Percentiles rank a stretch among this genome's conserved stretches.
These are phyloP conservation scores for Colletotrichum orchidophilum DNA, from an alignment of 2,329 filamentous ascomycete genomes.

Conservation along the genomic window DNA sequence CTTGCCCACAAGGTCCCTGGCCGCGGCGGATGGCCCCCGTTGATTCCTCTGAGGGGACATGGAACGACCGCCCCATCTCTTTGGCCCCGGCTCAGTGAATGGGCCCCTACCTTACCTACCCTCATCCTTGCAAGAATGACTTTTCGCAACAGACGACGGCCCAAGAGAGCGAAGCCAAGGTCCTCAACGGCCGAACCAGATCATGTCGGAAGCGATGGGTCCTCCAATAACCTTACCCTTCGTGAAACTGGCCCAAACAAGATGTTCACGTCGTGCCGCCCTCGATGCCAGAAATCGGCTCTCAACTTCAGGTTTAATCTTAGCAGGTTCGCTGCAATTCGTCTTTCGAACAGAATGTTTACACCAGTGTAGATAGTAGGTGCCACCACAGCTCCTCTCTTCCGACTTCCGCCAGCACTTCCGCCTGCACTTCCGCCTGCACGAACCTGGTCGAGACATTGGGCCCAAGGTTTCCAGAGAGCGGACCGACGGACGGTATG, in stretches of 20 bases:
- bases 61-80: neutral
- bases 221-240: neutral
- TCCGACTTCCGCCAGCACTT: neutral
- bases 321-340: too few species aligned
- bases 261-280: neutral
- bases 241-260: neutral
- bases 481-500: neutral
- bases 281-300: neutral
- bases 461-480: neutral
- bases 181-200: neutral
- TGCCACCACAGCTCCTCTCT: neutral
- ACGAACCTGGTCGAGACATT: neutral
- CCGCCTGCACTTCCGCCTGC: neutral
- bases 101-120: neutral
- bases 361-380: neutral
- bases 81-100: neutral
- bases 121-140: neutral
- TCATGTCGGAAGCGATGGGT: constrained; percentile 4
- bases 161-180: neutral
- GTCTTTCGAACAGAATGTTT: neutral
- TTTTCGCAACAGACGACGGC: neutral
- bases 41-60: neutral
- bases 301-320: neutral
- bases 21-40: neutral
- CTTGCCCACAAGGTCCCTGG: neutral